phyloP scores from a whole-genome alignment of 495 filamentous ascomycete genomes.

The Hamigera avellanea region DNA sequence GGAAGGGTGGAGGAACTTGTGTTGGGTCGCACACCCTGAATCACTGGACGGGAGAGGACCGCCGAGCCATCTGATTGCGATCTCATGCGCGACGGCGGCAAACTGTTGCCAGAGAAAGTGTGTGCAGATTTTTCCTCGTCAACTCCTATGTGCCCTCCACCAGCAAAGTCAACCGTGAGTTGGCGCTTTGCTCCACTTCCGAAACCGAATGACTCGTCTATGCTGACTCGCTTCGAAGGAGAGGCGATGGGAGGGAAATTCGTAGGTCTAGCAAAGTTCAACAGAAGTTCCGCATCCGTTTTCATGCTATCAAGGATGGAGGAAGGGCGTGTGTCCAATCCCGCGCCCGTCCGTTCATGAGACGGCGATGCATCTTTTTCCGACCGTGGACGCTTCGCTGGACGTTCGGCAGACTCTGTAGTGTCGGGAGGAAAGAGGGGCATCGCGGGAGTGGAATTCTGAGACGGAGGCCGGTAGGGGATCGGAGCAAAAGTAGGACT shows the following conservation, averaged over 20 bases:
- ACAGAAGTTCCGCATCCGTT: constrained; percentile 42
- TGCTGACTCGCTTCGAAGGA: constrained; percentile 23
- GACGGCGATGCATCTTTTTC: constrained; percentile 42
- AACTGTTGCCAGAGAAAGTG: constrained; percentile 4
- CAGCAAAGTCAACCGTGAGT: constrained; percentile 12
- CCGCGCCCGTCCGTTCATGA: constrained; percentile 19
- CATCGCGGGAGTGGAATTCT: constrained; percentile 13
- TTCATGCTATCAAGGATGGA: constrained; percentile 32
- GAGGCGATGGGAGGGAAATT: constrained; percentile 21
- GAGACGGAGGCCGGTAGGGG: constrained; percentile 23
- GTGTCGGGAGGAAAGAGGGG: constrained; percentile 23
- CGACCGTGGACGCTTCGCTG: constrained; percentile 49
- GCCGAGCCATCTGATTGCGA: constrained; percentile 37
- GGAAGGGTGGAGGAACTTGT: constrained; percentile 31
- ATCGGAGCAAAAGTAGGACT: constrained; percentile 33
- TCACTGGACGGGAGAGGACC: constrained; percentile 26
- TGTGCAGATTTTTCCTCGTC: constrained; percentile 9
- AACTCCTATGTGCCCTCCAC: constrained; percentile 4
- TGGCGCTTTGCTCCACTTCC: constrained; percentile 14
- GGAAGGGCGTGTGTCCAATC: constrained; percentile 33
- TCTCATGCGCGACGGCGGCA: constrained; percentile 28
- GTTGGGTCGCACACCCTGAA: constrained; percentile 26
- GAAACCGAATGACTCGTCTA: constrained; percentile 22
- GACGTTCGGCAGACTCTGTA: constrained; percentile 30
- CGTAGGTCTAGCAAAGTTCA: constrained; percentile 33